Conservation (phyloP, 768 basidiomycete genomes). For the Pisolithus tinctorius region DNA sequence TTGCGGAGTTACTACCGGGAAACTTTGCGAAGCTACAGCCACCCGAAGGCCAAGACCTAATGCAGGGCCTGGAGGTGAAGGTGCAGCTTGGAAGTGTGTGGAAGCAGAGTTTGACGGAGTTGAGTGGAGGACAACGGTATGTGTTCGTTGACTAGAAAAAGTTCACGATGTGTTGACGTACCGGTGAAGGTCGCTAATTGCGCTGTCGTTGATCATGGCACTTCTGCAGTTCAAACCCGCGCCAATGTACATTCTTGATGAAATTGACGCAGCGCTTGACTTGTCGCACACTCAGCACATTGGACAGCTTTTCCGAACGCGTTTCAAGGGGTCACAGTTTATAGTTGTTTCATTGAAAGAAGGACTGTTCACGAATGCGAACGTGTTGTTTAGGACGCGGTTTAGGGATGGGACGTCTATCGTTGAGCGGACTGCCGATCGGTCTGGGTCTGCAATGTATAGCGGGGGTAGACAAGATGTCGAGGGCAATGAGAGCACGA, state of each 20-base stretch:
- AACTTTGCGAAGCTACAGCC: constrained; percentile 95
- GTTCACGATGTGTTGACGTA: constrained; percentile 1
- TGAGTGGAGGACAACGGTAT: constrained; percentile 94
- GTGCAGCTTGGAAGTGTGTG: constrained; percentile 91
- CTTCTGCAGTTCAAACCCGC: constrained; percentile 99
- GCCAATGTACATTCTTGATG: constrained; percentile 98
- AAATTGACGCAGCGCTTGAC: constrained; percentile 96
- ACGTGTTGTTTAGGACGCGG: constrained; percentile 87
- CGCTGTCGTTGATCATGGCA: constrained; percentile 96
- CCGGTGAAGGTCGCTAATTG: constrained; percentile 81
- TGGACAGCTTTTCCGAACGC: constrained; percentile 92
- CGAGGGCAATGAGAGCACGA: constrained; percentile 8
- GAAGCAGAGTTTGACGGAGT: constrained; percentile 96
- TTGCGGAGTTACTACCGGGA: constrained; percentile 90
- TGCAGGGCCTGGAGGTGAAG: constrained; percentile 95
- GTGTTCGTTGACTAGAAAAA: not conserved
- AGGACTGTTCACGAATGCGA: constrained; percentile 95
- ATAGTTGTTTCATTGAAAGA: constrained; percentile 97
- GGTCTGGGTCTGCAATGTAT: constrained; percentile 47
- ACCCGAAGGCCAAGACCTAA: constrained; percentile 89
- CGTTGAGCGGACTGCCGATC: constrained; percentile 72
- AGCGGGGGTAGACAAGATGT: not conserved
- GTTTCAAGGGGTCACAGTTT: constrained; percentile 97
- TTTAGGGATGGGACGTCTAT: constrained; percentile 93
- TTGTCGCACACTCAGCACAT: constrained; percentile 96